Base-by-base conservation (phyloP, 352 stramenopile genomes). In the Phytopythium montanum region DNA sequence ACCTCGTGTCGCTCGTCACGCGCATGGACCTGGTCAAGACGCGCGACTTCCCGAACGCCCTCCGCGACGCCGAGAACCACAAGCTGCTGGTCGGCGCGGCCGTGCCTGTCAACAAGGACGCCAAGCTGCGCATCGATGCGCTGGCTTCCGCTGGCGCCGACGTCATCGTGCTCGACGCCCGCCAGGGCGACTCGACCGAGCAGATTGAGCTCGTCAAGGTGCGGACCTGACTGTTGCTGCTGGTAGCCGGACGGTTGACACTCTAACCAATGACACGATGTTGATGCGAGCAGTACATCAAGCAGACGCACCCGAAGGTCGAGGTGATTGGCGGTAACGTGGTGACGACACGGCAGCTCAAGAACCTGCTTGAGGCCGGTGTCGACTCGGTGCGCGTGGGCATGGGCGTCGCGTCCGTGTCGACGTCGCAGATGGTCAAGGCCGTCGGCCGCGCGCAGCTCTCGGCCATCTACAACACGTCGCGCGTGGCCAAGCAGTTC, bases 351-450 rank as follows among this genome's bases (percentile, higher is more conserved):
- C 82, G 80, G 34, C 97, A 99, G 83, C 88, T 97, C 19, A 82
- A 92, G 59, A 90, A 98, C 70, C 75, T 99, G 57, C 98, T 99
- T 54, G 77, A 98, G 60, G 97, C 97, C 14, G 97, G 97, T 39
- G 97, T 98, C n/a, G 97, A 99, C 73, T 96, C 95, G 46, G 85
- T 99, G 49, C 90, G 97, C 26, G 96, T 99, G 7, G 97, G 97
- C 58, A 99, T 99, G 97, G 97, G 97, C 61, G 97, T 98, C 14
- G 97, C 96, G 39, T 99, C 94, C 16, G 99, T 99, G 60, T 99
- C 97, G 66, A 99, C 97, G 19, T 99, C 97, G 39, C 97, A 99
- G 79, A 97, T 99, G 80, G 87, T 99, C 48, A 98, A 97, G 75
- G 97, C 97, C 48, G 97, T 99, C 19, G 97, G 97, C 19, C 92